Evolutionary conservation across 1,139 yeast species (phyloP).

Genomic region (Lodderomyces jiufengensis): DNA sequence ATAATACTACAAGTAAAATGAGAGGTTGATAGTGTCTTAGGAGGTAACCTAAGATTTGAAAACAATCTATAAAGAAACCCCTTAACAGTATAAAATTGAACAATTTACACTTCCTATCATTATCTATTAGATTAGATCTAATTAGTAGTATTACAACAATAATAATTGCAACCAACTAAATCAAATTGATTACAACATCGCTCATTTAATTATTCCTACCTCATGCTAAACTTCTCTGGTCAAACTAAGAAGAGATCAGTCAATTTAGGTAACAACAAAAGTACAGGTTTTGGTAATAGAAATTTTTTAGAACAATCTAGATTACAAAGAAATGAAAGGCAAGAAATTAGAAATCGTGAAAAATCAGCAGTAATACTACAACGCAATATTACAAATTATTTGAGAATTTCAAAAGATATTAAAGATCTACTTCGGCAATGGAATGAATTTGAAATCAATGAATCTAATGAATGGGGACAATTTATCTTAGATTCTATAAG

Average conservation of each 20-base stretch:
- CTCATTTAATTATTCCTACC: too few relatives aligned
- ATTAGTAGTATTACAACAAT: too few relatives aligned
- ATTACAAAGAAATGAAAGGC: constrained; percentile 64
- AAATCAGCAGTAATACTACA: constrained; percentile 53
- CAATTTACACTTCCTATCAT: too few relatives aligned
- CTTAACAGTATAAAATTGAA: too few relatives aligned
- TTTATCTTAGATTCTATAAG: too few relatives aligned
- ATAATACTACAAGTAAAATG: too few relatives aligned
- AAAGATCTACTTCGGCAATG: constrained; percentile 11
- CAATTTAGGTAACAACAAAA: constrained; percentile 63
- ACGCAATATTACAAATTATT: constrained; percentile 34
- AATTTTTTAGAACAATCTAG: constrained; percentile 54
- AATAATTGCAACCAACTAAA: too few relatives aligned
- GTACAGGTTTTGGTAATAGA: constrained; percentile 15
- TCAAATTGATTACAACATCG: too few relatives aligned
- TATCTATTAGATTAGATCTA: too few relatives aligned
- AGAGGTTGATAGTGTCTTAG: too few relatives aligned
- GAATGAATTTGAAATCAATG: neutral
- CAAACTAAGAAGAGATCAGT: constrained; percentile 60
- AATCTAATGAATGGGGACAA: neutral
- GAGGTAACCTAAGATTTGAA: too few relatives aligned
- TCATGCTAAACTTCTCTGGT: constrained; percentile 63
- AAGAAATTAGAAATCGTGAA: constrained; percentile 47
- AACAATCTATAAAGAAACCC: too few relatives aligned
- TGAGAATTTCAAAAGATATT: constrained; percentile 21